phyloP scores from a whole-genome alignment of 2,329 filamentous ascomycete species.

The Aspergillus arachidicola region DNA sequence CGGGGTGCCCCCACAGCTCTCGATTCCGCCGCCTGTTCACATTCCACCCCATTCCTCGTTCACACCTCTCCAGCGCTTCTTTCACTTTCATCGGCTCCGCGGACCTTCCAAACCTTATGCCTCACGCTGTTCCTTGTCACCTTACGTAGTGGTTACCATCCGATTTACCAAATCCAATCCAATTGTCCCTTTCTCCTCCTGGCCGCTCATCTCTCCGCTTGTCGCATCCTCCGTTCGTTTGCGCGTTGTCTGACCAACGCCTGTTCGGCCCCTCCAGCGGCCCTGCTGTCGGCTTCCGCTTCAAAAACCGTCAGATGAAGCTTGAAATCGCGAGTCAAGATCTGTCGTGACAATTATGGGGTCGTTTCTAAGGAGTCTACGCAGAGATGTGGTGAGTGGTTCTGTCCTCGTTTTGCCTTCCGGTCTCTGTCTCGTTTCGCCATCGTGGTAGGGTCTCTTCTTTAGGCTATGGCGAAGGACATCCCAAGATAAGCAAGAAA shows the following conservation, averaged over 20 bases:
- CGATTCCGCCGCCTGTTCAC: slow-evolving; percentile 23
- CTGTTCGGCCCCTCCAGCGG: slow-evolving; percentile 17
- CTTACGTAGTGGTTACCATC: slow-evolving; percentile 5
- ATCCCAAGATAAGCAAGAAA: neutral
- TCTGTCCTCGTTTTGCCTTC: slow-evolving; percentile 5
- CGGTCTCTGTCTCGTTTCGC: slow-evolving; percentile 5
- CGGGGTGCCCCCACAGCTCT: slow-evolving; percentile 9
- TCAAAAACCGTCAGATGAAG: slow-evolving; percentile 31
- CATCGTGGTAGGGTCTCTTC: neutral
- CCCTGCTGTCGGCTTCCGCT: slow-evolving; percentile 23
- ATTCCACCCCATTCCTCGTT: slow-evolving; percentile 23
- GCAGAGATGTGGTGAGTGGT: slow-evolving; percentile 41
- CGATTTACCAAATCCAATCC: neutral
- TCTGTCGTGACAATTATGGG: slow-evolving; percentile 39
- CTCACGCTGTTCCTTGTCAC: slow-evolving; percentile 9
- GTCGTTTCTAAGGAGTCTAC: slow-evolving; percentile 44
- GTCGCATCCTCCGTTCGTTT: slow-evolving; percentile 17
- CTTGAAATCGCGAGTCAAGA: slow-evolving; percentile 24
- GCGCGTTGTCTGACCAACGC: slow-evolving; percentile 15
- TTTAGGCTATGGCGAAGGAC: neutral
- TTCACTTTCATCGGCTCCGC: slow-evolving; percentile 16
- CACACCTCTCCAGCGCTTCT: slow-evolving; percentile 10
- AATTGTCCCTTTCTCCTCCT: slow-evolving; percentile 9
- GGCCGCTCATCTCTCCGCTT: neutral
- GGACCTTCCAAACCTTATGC: slow-evolving; percentile 20